Evolutionary conservation across 352 stramenopile species (phyloP).

Genomic region (Pythium folliculosum): DNA sequence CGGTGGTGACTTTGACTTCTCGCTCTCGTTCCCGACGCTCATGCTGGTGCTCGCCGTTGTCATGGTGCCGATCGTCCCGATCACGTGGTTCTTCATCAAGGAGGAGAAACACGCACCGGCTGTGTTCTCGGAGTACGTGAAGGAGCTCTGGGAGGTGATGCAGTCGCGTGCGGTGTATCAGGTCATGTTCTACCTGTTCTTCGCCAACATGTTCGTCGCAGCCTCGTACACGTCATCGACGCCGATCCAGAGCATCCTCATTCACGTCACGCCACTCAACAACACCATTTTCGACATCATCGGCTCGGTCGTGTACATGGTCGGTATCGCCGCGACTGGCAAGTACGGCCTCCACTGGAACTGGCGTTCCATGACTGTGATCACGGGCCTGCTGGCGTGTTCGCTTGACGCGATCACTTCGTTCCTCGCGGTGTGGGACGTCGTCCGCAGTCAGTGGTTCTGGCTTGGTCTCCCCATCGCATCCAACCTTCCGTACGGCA

Average conservation of each 20-base stretch:
- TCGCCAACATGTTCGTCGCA: conserved; percentile 36
- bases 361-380: conserved; percentile 26
- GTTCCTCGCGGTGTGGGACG: conserved; percentile 37
- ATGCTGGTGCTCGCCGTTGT: conserved; percentile 30
- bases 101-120: conserved; percentile 30
- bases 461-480: conserved; percentile 32
- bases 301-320: conserved; percentile 29
- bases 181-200: conserved; percentile 45
- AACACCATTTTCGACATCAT: conserved; percentile 36
- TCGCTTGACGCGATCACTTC: conserved; percentile 19
- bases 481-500: conserved; percentile 31
- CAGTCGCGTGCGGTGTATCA: conserved; percentile 48
- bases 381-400: conserved; percentile 26
- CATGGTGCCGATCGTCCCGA: conserved; percentile 25
- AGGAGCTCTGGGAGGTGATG: conserved; percentile 31
- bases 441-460: conserved; percentile 29
- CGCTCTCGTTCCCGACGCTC: conserved; percentile 32
- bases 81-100: conserved; percentile 38
- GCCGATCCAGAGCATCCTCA: conserved; percentile 34
- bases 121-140: conserved; percentile 30
- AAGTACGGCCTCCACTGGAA: conserved; percentile 26
- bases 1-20: conserved; percentile 28
- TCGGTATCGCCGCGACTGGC: conserved; percentile 25
- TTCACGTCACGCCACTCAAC: conserved; percentile 44
- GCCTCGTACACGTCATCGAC: conserved; percentile 34